Conservation (phyloP, 2,329 filamentous ascomycete species). For the Juglanconis oblonga region DNA sequence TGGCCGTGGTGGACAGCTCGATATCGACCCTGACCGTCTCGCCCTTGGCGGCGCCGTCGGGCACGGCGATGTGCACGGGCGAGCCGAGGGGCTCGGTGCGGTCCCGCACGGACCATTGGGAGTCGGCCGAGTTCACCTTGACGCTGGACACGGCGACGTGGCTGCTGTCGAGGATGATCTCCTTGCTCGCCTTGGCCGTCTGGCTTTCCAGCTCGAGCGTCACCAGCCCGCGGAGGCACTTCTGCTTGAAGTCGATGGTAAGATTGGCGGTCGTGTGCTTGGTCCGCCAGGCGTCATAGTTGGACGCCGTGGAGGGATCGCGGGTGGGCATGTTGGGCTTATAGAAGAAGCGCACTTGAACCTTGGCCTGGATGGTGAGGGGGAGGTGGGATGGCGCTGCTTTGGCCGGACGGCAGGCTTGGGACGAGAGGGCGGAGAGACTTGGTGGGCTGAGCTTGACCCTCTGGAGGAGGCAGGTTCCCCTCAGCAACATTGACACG, state of each 20-base stretch:
- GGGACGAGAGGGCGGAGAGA: conserved; percentile 1
- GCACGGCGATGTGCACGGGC: conserved; percentile 64
- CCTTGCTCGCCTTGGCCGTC: conserved; percentile 67
- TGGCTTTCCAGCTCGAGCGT: conserved; percentile 73
- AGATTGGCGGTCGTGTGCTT: conserved; percentile 80
- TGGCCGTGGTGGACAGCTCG: conserved; percentile 73
- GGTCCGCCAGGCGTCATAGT: conserved; percentile 85
- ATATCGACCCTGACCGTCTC: conserved; percentile 58
- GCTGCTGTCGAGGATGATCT: conserved; percentile 87
- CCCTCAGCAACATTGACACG: conserved; percentile 16
- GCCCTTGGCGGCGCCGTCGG: conserved; percentile 52
- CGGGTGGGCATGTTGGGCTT: conserved; percentile 42
- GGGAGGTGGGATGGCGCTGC: not conserved
- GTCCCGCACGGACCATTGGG: conserved; percentile 67
- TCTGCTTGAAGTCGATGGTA: conserved; percentile 78
- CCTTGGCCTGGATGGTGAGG: not conserved
- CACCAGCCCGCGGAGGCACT: conserved; percentile 74
- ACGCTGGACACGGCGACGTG: conserved; percentile 72
- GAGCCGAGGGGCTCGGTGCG: conserved; percentile 72
- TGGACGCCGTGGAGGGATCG: conserved; percentile 88
- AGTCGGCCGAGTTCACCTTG: conserved; percentile 60
- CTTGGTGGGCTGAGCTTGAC: conserved; percentile 1
- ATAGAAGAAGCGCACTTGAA: conserved; percentile 22
- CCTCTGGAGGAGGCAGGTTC: conserved; percentile 11
- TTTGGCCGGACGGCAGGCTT: conserved; percentile 6